Conservation (phyloP, 164 flowering plant genomes). For the Piper betle region DNA sequence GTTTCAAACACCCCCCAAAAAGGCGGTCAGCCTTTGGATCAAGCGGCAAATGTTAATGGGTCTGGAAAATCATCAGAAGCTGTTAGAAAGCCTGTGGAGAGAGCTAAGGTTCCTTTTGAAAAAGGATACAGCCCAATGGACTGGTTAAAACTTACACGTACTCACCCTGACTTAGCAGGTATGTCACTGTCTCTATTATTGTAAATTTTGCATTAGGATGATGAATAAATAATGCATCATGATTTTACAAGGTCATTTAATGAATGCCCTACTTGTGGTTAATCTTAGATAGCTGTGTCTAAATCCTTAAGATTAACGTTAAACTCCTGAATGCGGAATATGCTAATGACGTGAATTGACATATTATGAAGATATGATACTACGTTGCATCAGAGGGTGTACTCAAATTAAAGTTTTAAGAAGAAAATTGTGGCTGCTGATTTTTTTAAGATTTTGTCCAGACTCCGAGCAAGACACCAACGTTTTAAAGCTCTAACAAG, state of each 20-base stretch:
- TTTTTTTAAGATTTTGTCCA: no score
- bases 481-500: neutral
- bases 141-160: constrained; percentile 84
- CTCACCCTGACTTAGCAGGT: constrained; percentile 98
- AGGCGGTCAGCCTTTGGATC: constrained; percentile 10
- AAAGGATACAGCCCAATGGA: constrained; percentile 95
- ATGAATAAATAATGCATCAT: no score
- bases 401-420: no score
- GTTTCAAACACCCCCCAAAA: constrained; percentile 20
- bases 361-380: no score
- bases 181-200: neutral
- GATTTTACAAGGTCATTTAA: no score
- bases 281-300: no score
- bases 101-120: constrained; percentile 89
- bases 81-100: constrained; percentile 13
- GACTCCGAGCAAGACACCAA: neutral
- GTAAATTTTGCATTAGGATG: neutral
- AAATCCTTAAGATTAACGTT: no score
- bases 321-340: no score
- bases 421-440: neutral
- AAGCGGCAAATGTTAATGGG: constrained; percentile 13
- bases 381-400: no score
- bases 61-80: constrained; percentile 8
- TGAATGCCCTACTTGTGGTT: no score
- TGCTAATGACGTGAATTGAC: no score